Evolutionary conservation across 1,139 yeast species (phyloP).

Genomic region (Sugiyamaella sp.): DNA sequence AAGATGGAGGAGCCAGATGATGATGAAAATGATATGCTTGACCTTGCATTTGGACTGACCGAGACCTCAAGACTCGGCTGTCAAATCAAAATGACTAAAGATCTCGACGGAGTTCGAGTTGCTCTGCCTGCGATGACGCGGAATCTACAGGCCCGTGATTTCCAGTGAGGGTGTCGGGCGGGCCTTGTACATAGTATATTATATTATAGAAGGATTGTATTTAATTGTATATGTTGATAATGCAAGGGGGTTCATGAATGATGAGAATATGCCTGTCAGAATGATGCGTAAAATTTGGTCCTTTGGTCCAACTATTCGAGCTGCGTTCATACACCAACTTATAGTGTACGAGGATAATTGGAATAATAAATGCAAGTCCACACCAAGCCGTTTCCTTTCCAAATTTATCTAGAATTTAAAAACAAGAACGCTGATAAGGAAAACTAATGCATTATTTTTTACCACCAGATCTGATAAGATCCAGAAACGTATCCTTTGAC

Average conservation of each 20-base stretch:
- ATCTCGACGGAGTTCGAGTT: slow-evolving; percentile 89
- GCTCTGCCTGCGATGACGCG: slow-evolving; percentile 98
- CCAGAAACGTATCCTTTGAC: slow-evolving; percentile 87
- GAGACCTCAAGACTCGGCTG: slow-evolving; percentile 94
- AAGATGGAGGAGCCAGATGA: slow-evolving; percentile 92
- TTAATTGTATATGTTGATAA: background rate
- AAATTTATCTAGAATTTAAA: too few species aligned
- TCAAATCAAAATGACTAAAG: slow-evolving; percentile 86
- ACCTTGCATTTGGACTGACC: slow-evolving; percentile 93
- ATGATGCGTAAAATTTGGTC: too few species aligned
- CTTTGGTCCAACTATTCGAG: too few species aligned
- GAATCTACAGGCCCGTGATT: slow-evolving; percentile 80
- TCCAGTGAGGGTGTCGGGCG: slow-evolving; percentile 48
- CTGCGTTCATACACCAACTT: too few species aligned
- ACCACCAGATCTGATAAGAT: slow-evolving; percentile 81
- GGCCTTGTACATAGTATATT: slow-evolving; percentile 8
- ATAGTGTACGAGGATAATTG: too few species aligned
- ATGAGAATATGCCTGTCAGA: too few species aligned
- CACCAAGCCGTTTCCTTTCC: too few species aligned
- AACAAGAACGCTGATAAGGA: slow-evolving; percentile 27
- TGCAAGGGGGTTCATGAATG: too few species aligned
- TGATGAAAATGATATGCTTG: slow-evolving; percentile 98
- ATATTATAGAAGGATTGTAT: slow-evolving; percentile 34
- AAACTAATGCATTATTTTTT: slow-evolving; percentile 34
- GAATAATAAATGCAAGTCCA: too few species aligned